Conservation (phyloP, 805 yeast species). For the Starmerella vitae region DNA sequence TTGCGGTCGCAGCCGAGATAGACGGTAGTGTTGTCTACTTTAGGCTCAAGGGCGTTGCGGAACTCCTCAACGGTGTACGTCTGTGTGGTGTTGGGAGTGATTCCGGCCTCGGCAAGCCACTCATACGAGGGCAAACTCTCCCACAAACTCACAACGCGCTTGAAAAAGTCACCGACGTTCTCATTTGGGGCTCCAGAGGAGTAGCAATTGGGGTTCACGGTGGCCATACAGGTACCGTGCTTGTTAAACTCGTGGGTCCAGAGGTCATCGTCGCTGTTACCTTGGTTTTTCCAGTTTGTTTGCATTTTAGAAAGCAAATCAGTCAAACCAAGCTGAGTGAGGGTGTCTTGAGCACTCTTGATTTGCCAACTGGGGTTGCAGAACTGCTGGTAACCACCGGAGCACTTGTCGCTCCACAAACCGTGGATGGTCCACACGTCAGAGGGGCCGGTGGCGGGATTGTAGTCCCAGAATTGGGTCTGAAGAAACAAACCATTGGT, state of each 20-base stretch:
- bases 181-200: constrained; percentile 22
- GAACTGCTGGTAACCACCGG: constrained; percentile 66
- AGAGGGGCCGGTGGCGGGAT: constrained; percentile 57
- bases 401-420: constrained; percentile 79
- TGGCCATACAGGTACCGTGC: constrained; percentile 84
- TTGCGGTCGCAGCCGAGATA: constrained; percentile 43
- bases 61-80: constrained; percentile 42
- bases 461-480: constrained; percentile 89
- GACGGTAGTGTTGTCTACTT: constrained; percentile 38
- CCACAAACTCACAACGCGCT: constrained; percentile 45
- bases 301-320: constrained; percentile 47
- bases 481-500: constrained; percentile 74
- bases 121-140: constrained; percentile 50
- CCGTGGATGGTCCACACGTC: constrained; percentile 73
- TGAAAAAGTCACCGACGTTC: constrained; percentile 57
- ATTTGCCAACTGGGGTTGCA: constrained; percentile 54
- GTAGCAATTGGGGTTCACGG: constrained; percentile 64
- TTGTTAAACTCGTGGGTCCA: constrained; percentile 93
- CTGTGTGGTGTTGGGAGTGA: constrained; percentile 45
- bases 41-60: constrained; percentile 27
- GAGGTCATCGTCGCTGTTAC: constrained; percentile 50
- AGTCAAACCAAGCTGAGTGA: constrained; percentile 32
- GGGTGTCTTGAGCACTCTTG: constrained; percentile 34
- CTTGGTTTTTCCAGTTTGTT: constrained; percentile 57
- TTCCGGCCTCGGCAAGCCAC: constrained; percentile 54